A percentile compares a stretch with the other conserved stretches of the same genome.
Conservation (phyloP, 1,284 basidiomycete genomes). For the Naganishia cerealis region DNA sequence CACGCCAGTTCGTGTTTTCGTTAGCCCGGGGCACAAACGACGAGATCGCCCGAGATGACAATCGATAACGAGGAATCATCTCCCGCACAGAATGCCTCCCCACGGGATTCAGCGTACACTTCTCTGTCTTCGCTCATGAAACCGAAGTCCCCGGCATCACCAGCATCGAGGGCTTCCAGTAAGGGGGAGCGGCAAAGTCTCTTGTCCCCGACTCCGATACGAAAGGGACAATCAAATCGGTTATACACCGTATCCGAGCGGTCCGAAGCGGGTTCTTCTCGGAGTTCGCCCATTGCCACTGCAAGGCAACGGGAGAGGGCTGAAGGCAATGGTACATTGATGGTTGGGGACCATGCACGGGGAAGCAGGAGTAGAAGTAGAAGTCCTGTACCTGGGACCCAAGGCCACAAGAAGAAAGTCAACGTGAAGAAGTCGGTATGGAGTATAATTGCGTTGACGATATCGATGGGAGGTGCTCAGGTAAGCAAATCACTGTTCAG, state of each 20-base stretch:
- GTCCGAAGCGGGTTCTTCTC: conserved; percentile 16
- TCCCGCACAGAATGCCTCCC: not conserved
- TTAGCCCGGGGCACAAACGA: not conserved
- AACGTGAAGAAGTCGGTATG: conserved; percentile 41
- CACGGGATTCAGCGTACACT: conserved; percentile 26
- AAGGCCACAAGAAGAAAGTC: conserved; percentile 22
- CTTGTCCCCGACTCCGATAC: conserved; percentile 16
- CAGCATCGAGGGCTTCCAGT: not conserved
- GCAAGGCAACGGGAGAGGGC: not conserved
- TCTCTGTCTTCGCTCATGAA: conserved; percentile 31
- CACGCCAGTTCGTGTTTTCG: not conserved
- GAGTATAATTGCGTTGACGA: conserved; percentile 57
- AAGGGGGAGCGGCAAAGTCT: conserved; percentile 19
- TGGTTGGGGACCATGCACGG: not conserved
- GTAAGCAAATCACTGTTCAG: conserved; percentile 43
- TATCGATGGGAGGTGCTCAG: conserved; percentile 73
- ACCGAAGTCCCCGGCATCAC: not conserved
- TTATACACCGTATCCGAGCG: conserved; percentile 26
- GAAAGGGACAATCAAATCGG: conserved; percentile 7
- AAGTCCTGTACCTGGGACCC: conserved; percentile 13
- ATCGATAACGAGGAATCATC: conserved; percentile 8
- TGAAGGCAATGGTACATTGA: not conserved
- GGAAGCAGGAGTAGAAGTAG: conserved; percentile 11
- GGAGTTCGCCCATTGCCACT: conserved; percentile 10
- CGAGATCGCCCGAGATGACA: not conserved